Evolutionary conservation across 306 rosid species (phyloP).

Genomic region (Notholithocarpus densiflorus): DNA sequence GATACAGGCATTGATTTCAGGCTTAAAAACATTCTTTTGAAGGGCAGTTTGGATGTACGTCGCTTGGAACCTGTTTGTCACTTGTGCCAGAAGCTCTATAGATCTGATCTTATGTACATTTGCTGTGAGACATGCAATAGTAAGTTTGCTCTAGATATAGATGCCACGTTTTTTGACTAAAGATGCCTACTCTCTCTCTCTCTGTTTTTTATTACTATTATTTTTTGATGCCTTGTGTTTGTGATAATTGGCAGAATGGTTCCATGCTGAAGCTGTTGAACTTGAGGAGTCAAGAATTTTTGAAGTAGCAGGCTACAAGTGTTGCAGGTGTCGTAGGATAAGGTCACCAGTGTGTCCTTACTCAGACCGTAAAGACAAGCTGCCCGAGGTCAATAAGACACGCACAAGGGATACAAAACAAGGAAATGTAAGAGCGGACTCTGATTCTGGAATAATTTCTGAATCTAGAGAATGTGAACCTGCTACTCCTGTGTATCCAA

Average conservation of each 20-base stretch:
- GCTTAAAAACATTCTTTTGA: conserved; percentile 67
- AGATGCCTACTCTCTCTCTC: not conserved
- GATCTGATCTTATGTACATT: conserved; percentile 74
- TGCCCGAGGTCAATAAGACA: conserved; percentile 40
- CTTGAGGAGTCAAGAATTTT: conserved; percentile 73
- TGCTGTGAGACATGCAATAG: conserved; percentile 74
- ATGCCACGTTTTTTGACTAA: not conserved
- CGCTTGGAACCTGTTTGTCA: conserved; percentile 54
- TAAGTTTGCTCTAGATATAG: conserved; percentile 39
- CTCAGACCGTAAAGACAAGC: conserved; percentile 37
- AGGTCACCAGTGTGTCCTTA: conserved; percentile 86
- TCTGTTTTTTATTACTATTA: not conserved
- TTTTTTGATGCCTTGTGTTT: conserved; percentile 6
- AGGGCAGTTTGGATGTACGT: conserved; percentile 44
- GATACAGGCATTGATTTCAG: conserved; percentile 51
- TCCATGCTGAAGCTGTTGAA: conserved; percentile 90
- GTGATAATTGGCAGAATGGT: conserved; percentile 72
- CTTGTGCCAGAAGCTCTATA: conserved; percentile 70
- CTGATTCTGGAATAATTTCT: conserved; percentile 47
- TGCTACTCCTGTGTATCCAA: conserved; percentile 50
- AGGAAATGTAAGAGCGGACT: conserved; percentile 46
- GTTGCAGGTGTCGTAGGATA: conserved; percentile 95
- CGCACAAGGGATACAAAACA: conserved; percentile 41
- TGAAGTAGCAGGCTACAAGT: conserved; percentile 75
- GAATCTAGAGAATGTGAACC: conserved; percentile 51